Evolutionary conservation across 2,329 filamentous ascomycete species (phyloP).

Genomic region (Stemphylium vesicarium): DNA sequence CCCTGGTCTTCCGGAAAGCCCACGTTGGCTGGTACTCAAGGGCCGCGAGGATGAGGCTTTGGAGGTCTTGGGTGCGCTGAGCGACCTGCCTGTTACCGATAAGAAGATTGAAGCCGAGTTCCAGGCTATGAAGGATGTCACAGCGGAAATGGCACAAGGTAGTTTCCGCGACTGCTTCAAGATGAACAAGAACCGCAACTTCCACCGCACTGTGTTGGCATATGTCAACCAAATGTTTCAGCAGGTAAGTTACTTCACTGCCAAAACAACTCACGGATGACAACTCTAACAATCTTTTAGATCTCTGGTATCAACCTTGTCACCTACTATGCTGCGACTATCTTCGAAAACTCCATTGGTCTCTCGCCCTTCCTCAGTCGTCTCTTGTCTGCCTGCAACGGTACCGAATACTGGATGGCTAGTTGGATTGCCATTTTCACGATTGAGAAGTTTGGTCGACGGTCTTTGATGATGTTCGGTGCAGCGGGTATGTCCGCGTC

Average conservation of each 20-base stretch:
- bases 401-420: slow-evolving; percentile 51
- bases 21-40: slow-evolving; percentile 61
- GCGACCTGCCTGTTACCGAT: slow-evolving; percentile 48
- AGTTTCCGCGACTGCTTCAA: slow-evolving; percentile 65
- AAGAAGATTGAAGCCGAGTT: slow-evolving; percentile 47
- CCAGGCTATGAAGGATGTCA: slow-evolving; percentile 47
- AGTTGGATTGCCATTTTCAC: slow-evolving; percentile 52
- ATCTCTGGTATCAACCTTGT: slow-evolving; percentile 48
- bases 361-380: slow-evolving; percentile 44
- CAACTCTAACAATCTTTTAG: slow-evolving; percentile 39
- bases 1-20: slow-evolving; percentile 51
- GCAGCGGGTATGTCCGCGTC: slow-evolving; percentile 44
- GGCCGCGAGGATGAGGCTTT: slow-evolving; percentile 55
- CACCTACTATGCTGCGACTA: slow-evolving; percentile 53
- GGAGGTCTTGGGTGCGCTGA: slow-evolving; percentile 47
- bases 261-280: background rate
- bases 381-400: slow-evolving; percentile 50
- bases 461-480: slow-evolving; percentile 49
- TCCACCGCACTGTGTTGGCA: slow-evolving; percentile 53
- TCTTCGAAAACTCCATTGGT: slow-evolving; percentile 52
- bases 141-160: slow-evolving; percentile 51
- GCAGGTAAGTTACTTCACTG: slow-evolving; percentile 37
- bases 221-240: slow-evolving; percentile 56
- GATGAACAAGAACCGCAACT: slow-evolving; percentile 56
- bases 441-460: slow-evolving; percentile 49